Base-by-base conservation (phyloP, 768 basidiomycete species). In the Clitopilus hobsonii region DNA sequence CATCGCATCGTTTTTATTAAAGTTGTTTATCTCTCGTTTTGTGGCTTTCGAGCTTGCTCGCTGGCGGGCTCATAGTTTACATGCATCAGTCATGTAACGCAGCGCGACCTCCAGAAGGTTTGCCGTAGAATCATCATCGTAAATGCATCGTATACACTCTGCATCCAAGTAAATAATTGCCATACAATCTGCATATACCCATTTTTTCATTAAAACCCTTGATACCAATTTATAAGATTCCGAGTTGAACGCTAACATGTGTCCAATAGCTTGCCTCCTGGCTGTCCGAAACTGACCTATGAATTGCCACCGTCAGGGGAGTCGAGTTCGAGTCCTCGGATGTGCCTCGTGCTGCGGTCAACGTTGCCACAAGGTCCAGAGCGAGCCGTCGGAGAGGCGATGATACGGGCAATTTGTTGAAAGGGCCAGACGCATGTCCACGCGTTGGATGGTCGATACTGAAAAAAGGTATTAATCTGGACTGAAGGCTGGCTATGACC, bases 381-480 rank as follows among this genome's bases (percentile, higher is more conserved):
- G 79, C 85, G 20, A 93, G 74, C 27, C 75, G 71, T 54, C 83
- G 79, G 38, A 85, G 58, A 20, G 67, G 64, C 30, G 72, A 69
- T 13, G 70, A 57, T 2, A 55, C 29, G 13, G 82, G 78, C n/a
- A 97, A 71, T 65, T 82, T 88, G 52, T 73, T 68, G 71, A 85
- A 98, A 22, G 95, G 95, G 0, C 95, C 96, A 14, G 73, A 71
- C 27, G 94, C 64, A 53, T 76, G 72, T 7, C 94, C 94, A 49
- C 85, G 88, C 25, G 73, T 72, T n/a, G 90, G 76, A 66, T 97
- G 94, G 8, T 70, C 73, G 45, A 95, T 77, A 63, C 75, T 76
- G 71, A 97, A 98, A 71, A 85, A 97, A 18, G 94, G 93, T 8
- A 79, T 70, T 6, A 96, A 73, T 22, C 87, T 83, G 16, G 82